Evolutionary conservation across 2,329 filamentous ascomycete genomes (phyloP), one percentile per base, ranked within the genome.

Genomic region (Arthroderma uncinatum): DNA sequence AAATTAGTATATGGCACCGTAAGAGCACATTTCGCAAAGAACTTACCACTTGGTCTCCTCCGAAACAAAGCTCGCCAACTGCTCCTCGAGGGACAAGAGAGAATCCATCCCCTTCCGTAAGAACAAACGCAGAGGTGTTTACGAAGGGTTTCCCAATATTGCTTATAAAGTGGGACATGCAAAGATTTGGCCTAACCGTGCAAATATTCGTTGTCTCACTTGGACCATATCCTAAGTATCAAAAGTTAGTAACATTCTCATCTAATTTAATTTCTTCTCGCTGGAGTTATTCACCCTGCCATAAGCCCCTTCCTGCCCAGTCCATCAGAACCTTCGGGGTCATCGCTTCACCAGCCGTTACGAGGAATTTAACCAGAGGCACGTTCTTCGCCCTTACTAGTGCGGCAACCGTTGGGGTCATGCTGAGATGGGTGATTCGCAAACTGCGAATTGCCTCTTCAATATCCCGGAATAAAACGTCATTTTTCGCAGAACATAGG

Each of bases 141-240:
- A 77, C 73, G 28, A 95, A 81, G 0, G 83, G 79, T 59, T 76
- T 78, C 0, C 91, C 91, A n/a, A 95, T 82, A 63, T 91, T 90
- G 60, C 84, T 84, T 54, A 87, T 81, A 19, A 79, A 72, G 64
- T 90, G 82, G 0, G 74, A 71, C 0, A 64, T 62, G 0, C 73
- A 70, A 67, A 92, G 83, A 39, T 79, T 76, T 6, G 76, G 70
- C 59, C 84, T 84, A 7, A 92, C 79, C 0, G 86, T 89, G 70
- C 88, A 94, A 19, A 95, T 90, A 62, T 95, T 94, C 1, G 89
- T 94, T 0, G 86, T 89, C 69, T 94, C 90, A 0, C 86, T 89
- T 0, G 89, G 88, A 0, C 89, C 89, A 61, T 95, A 95, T 0
- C 84, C 74, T 76, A 30, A 14, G n/a, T 40, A 56, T 56, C 5